Percentiles rank a stretch among this genome's conserved stretches.
These are phyloP conservation scores for Trichoderma asperelloides DNA, from an alignment of 495 filamentous ascomycete genomes.

Conservation along the genomic window DNA sequence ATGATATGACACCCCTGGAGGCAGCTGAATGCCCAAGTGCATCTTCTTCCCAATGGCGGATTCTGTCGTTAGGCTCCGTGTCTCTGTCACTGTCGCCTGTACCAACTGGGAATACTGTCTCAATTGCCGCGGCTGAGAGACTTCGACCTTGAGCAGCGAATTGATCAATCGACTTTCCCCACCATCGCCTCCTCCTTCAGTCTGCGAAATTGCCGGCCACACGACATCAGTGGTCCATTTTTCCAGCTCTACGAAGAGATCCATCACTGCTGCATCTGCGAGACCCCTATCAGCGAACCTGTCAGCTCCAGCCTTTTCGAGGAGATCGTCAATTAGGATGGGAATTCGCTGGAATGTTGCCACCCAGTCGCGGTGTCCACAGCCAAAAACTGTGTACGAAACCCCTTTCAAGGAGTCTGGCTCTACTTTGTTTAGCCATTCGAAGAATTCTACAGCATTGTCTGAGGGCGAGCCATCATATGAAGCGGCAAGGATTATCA, in stretches of 20 bases:
- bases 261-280: constrained; percentile 46
- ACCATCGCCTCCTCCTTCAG: constrained; percentile 27
- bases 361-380: constrained; percentile 45
- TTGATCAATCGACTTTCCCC: constrained; percentile 13
- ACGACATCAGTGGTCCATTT: constrained; percentile 48
- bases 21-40: constrained; percentile 57
- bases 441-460: constrained; percentile 56
- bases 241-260: constrained; percentile 52
- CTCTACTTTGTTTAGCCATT: constrained; percentile 46
- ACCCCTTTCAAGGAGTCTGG: constrained; percentile 34
- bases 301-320: constrained; percentile 38
- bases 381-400: constrained; percentile 55
- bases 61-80: constrained; percentile 43
- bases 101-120: constrained; percentile 56
- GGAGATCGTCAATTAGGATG: constrained; percentile 42
- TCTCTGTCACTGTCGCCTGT: constrained; percentile 50
- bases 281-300: constrained; percentile 41
- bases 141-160: constrained; percentile 41
- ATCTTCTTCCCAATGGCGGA: constrained; percentile 40
- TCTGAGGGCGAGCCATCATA: constrained; percentile 59
- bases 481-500: constrained; percentile 50
- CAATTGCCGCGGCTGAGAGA: constrained; percentile 50
- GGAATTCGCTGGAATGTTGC: constrained; percentile 60
- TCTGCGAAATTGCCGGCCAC: constrained; percentile 54
- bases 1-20: constrained; percentile 54